Percentiles rank a stretch among this genome's conserved stretches.
phyloP scores from a whole-genome alignment of 768 basidiomycete species.

The Cystobasidiopsis lactophilus region DNA sequence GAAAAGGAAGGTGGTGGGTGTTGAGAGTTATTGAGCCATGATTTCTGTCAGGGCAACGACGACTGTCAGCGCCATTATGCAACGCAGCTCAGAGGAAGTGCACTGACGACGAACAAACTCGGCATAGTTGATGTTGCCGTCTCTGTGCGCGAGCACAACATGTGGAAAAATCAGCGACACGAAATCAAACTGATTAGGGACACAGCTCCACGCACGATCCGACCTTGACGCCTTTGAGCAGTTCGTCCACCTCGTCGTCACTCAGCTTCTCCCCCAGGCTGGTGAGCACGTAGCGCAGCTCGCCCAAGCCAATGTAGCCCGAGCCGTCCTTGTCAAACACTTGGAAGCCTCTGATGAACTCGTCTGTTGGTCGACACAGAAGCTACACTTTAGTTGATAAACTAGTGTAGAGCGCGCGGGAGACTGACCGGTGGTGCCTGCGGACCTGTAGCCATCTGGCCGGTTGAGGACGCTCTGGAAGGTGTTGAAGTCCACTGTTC shows the following conservation, averaged over 20 bases:
- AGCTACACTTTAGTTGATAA: too few species aligned
- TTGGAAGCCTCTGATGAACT: slow-evolving; percentile 97
- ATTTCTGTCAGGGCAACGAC: neutral
- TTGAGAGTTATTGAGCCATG: neutral
- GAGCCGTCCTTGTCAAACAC: slow-evolving; percentile 94
- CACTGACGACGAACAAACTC: slow-evolving; percentile 55
- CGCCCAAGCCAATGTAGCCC: slow-evolving; percentile 62
- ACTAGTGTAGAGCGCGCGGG: neutral
- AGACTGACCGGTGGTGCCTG: slow-evolving; percentile 66
- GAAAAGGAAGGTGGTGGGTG: too few species aligned
- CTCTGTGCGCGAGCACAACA: slow-evolving; percentile 31
- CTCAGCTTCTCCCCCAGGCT: slow-evolving; percentile 96
- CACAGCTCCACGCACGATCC: neutral
- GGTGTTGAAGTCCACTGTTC: slow-evolving; percentile 67
- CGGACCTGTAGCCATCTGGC: slow-evolving; percentile 90
- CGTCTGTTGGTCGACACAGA: slow-evolving; percentile 37
- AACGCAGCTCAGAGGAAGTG: neutral
- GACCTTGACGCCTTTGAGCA: slow-evolving; percentile 85
- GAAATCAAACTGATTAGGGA: neutral
- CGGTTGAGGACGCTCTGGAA: slow-evolving; percentile 81
- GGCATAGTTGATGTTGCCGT: slow-evolving; percentile 94
- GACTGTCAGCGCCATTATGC: neutral
- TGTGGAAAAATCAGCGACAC: neutral
- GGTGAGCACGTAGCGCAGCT: slow-evolving; percentile 78
- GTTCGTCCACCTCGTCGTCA: slow-evolving; percentile 92